Base-by-base conservation (phyloP, 2,329 filamentous ascomycete species). In the Aspergillus quadrilineatus region DNA sequence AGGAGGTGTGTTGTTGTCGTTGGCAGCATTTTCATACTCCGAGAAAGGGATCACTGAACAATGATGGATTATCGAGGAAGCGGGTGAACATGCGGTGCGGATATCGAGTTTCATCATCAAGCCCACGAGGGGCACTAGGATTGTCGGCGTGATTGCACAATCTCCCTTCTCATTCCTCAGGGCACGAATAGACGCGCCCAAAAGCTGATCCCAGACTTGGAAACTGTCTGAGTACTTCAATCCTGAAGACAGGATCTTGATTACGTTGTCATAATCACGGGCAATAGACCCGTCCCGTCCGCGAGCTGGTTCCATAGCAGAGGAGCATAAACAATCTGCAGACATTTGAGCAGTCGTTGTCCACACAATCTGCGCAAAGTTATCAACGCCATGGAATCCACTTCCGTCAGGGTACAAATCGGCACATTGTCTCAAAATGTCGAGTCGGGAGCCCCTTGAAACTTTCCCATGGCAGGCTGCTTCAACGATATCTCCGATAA, bases 91-190 rank as follows among this genome's bases (percentile, higher is more conserved):
- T 4, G 67, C 65, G 34, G 68, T 60, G 4, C 67, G 59, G 14
- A 66, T 49, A 41, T 56, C 57, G 47, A 68, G 70, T 32, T 55
- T 51, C 37, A 77, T 64, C 4, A 88, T 62, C 1, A 72, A 66
- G 62, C 83, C 86, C 0, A 89, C 84, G 3, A 94, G 66, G 1
- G 88, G 88, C 59, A 95, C 90, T 39, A 92, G 77, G 1, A 91
- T 79, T 26, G 83, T 82, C 49, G 89, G 77, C 4, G 86, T 83
- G 41, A 87, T 80, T 5, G 85, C 87, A 14, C 83, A 82, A 59
- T 90, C 85, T 3, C 90, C 89, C 51, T 83, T 82, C 60, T 90
- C 85, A 10, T 80, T 75, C 15, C 78, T 80, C 6, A 87, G 82
- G 51, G 83, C 82, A 7, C 79, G 73, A 3, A 82, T 76, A 7